phyloP scores from a whole-genome alignment of 2,329 filamentous ascomycete species.

The Sclerotinia borealis region DNA sequence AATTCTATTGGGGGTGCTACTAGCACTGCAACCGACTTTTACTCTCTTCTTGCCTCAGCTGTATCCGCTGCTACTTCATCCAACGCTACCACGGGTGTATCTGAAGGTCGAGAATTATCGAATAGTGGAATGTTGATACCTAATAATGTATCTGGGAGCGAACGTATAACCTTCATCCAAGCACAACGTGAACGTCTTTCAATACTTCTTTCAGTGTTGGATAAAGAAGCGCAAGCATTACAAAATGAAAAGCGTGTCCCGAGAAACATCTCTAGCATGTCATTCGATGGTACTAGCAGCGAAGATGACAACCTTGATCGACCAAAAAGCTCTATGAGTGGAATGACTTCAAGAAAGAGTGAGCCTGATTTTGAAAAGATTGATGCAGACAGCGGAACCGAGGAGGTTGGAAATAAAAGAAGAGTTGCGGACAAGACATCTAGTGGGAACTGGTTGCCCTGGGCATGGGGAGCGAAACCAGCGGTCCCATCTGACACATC shows the following conservation, averaged over 20 bases:
- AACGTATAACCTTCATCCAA: conserved; percentile 67
- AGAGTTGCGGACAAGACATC: conserved; percentile 30
- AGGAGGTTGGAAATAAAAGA: conserved; percentile 40
- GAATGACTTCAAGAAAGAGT: conserved; percentile 73
- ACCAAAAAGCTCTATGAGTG: conserved; percentile 37
- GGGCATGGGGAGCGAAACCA: conserved; percentile 37
- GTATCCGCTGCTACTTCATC: conserved; percentile 46
- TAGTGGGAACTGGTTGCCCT: conserved; percentile 44
- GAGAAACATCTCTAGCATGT: conserved; percentile 22
- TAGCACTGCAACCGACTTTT: conserved; percentile 58
- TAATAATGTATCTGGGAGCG: conserved; percentile 58
- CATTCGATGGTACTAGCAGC: conserved; percentile 29
- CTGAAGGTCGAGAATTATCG: conserved; percentile 39
- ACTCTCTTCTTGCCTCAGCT: conserved; percentile 68
- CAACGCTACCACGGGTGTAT: conserved; percentile 28
- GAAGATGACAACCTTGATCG: conserved; percentile 27
- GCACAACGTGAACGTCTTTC: conserved; percentile 73
- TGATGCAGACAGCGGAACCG: conserved; percentile 63
- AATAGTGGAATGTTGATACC: conserved; percentile 63
- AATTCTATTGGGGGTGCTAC: conserved; percentile 35
- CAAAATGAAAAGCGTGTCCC: conserved; percentile 31
- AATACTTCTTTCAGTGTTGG: conserved; percentile 69
- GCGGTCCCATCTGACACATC: conserved; percentile 13
- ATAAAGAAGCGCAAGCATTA: conserved; percentile 67
- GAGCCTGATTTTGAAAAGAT: conserved; percentile 89